Percentiles rank a stretch among this genome's conserved stretches.
phyloP scores from a whole-genome alignment of 148 eudicot species.

The Selenicereus undatus region DNA sequence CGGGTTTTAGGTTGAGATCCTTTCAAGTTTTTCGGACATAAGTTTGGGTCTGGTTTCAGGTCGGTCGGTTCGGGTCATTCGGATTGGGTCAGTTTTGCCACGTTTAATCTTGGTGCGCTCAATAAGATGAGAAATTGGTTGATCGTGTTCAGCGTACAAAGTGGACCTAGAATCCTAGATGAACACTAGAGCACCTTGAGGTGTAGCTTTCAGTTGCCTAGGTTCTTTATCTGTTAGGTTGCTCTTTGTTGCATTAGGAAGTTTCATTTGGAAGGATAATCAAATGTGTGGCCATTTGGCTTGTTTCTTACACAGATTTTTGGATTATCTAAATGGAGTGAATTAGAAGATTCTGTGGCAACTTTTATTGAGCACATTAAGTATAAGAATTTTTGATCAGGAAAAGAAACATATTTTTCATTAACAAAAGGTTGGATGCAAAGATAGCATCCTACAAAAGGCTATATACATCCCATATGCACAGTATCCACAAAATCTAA shows the following conservation, averaged over 20 bases:
- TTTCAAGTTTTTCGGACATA: too few relatives aligned
- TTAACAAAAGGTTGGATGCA: too few relatives aligned
- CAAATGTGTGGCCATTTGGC: neutral
- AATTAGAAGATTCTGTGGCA: neutral
- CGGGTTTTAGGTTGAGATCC: too few relatives aligned
- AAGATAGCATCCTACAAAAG: too few relatives aligned
- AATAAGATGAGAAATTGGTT: neutral
- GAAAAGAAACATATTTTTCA: too few relatives aligned
- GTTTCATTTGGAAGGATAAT: neutral
- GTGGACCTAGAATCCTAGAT: neutral
- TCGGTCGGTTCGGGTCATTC: too few relatives aligned
- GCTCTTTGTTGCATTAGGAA: neutral
- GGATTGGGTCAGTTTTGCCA: too few relatives aligned
- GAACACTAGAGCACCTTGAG: neutral
- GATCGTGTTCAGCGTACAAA: neutral
- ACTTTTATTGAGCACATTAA: neutral
- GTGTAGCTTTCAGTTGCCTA: neutral
- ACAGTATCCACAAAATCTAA: too few relatives aligned
- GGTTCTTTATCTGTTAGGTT: neutral
- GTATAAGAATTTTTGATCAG: neutral
- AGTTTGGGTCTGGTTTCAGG: too few relatives aligned
- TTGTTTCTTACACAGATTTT: neutral
- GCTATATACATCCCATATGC: too few relatives aligned
- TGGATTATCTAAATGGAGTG: neutral
- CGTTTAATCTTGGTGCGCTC: neutral